These are phyloP conservation scores for Polytrichum commune DNA, from an alignment of 225 moss, liverwort and hornwort genomes.

Conservation along the genomic window DNA sequence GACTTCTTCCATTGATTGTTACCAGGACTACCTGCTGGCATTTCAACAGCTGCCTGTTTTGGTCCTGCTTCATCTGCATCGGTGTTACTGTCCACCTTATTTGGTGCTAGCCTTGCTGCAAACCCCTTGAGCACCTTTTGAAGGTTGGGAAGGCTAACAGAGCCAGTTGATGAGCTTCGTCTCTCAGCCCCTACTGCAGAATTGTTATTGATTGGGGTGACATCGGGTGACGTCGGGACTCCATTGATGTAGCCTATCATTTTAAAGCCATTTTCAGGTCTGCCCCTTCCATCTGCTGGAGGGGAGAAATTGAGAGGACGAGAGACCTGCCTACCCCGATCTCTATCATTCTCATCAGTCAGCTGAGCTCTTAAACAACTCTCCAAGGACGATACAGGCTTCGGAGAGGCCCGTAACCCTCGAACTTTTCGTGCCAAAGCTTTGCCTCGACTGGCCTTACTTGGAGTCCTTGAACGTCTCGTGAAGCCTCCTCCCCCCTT, in stretches of 20 bases:
- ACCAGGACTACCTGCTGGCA: slow-evolving; percentile 31
- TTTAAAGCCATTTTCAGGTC: slow-evolving; percentile 9
- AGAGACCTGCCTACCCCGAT: slow-evolving; percentile 38
- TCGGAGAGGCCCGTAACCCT: slow-evolving; percentile 69
- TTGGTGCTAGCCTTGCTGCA: slow-evolving; percentile 34
- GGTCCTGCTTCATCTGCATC: slow-evolving; percentile 21
- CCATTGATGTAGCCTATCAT: slow-evolving; percentile 6
- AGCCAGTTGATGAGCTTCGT: slow-evolving; percentile 7
- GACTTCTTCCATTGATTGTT: slow-evolving; percentile 49
- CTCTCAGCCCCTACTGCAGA: slow-evolving; percentile 7
- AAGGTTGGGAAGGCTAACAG: slow-evolving; percentile 48
- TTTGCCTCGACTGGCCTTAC: slow-evolving; percentile 34
- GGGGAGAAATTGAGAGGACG: slow-evolving; percentile 61
- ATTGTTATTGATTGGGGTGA: neutral
- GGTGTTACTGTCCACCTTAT: slow-evolving; percentile 10
- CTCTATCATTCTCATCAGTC: slow-evolving; percentile 27
- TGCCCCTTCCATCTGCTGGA: slow-evolving; percentile 14
- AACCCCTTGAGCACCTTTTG: slow-evolving; percentile 35
- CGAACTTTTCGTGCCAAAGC: slow-evolving; percentile 38
- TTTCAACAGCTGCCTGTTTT: slow-evolving; percentile 4
- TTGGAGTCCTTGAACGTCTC: slow-evolving; percentile 28
- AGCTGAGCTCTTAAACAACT: slow-evolving; percentile 90
- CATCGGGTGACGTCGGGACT: neutral
- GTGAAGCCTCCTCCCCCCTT: slow-evolving; percentile 8
- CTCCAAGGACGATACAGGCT: slow-evolving; percentile 83